Evolutionary conservation across 164 flowering plant genomes (phyloP).

Genomic region (Akebia trifoliata): DNA sequence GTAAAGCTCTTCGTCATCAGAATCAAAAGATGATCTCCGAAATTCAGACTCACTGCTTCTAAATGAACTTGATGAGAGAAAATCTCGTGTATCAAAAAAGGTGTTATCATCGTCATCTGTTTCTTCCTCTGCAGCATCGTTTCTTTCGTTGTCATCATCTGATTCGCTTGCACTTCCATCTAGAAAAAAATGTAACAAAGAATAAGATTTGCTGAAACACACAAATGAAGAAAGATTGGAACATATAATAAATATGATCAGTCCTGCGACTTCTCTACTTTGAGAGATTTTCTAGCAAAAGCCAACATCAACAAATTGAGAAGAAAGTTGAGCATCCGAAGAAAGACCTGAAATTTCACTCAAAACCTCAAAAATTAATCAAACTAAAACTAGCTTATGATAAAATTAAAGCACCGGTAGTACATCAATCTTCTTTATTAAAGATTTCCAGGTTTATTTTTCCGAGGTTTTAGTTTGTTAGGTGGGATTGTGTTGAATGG

Average conservation of each 20-base stretch:
- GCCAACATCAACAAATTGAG: background rate
- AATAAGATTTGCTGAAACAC: background rate
- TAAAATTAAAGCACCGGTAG: background rate
- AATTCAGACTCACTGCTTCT: conserved; percentile 11
- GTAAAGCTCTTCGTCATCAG: conserved; percentile 7
- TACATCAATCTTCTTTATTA: no score
- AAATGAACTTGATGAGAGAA: conserved; percentile 10
- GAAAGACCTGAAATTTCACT: background rate
- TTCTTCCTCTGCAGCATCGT: conserved; percentile 12
- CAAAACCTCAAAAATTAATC: background rate
- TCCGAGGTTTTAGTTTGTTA: no score
- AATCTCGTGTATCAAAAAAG: conserved; percentile 10
- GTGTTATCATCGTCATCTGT: conserved; percentile 9
- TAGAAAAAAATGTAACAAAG: background rate
- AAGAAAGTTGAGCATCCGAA: no score
- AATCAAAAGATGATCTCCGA: conserved; percentile 10
- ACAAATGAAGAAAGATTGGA: background rate
- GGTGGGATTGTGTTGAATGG: no score
- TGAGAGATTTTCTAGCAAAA: background rate
- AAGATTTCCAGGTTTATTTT: no score
- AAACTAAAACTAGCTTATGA: background rate
- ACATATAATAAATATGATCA: no score
- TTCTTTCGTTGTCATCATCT: conserved; percentile 9
- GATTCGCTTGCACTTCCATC: conserved; percentile 13
- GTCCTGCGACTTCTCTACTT: background rate